phyloP scores from a whole-genome alignment of 2,329 filamentous ascomycete species.

The Ophiosphaerella korrae region DNA sequence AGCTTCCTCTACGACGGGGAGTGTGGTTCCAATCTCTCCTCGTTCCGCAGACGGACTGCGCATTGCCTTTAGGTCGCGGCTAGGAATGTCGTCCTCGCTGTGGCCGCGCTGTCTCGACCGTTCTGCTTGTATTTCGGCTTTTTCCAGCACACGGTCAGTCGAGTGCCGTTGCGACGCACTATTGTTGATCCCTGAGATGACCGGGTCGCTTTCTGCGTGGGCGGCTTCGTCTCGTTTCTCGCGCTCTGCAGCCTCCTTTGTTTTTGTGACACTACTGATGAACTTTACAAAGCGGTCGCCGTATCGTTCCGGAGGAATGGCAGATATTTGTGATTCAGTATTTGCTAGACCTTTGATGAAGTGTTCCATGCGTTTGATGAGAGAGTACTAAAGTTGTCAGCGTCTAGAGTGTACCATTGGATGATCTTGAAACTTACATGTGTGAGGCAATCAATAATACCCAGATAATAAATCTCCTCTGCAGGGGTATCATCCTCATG shows the following conservation, averaged over 20 bases:
- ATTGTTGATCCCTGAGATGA: constrained; percentile 47
- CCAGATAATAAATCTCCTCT: constrained; percentile 96
- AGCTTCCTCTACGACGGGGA: constrained; percentile 91
- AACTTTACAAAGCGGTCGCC: constrained; percentile 94
- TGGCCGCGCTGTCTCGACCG: constrained; percentile 59
- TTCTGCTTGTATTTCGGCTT: constrained; percentile 66
- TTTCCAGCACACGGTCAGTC: constrained; percentile 61
- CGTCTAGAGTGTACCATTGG: too few relatives aligned
- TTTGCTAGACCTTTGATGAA: constrained; percentile 93
- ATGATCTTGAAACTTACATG: constrained; percentile 67
- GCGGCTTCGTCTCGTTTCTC: constrained; percentile 47
- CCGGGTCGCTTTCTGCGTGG: constrained; percentile 43
- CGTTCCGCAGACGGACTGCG: constrained; percentile 64
- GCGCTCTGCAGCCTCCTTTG: constrained; percentile 77
- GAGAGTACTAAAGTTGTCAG: constrained; percentile 70
- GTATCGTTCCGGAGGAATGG: constrained; percentile 86
- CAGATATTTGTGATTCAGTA: constrained; percentile 86
- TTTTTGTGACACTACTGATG: constrained; percentile 88
- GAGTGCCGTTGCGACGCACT: constrained; percentile 33
- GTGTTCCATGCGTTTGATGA: constrained; percentile 92
- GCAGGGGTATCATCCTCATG: constrained; percentile 84
- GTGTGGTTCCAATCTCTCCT: constrained; percentile 60
- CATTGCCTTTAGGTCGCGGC: constrained; percentile 64
- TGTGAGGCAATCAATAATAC: constrained; percentile 97
- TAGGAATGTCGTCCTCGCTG: constrained; percentile 63